Evolutionary conservation across 805 yeast genomes (phyloP), one percentile per base, ranked within the genome.

Genomic region (Pichia insulana): DNA sequence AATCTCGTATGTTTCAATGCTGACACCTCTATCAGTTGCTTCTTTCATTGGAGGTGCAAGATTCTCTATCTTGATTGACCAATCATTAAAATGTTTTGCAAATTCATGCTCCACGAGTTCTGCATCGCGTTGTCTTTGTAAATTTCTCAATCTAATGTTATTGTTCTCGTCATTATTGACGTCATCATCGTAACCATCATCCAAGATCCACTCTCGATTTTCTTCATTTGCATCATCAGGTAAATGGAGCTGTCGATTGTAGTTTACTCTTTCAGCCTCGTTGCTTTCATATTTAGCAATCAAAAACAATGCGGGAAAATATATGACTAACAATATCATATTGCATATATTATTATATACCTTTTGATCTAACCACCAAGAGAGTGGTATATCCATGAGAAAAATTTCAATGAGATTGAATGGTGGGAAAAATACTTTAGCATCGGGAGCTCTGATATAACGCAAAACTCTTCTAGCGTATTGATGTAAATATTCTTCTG

Each of bases 361-460:
- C 28, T 41, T 32, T 39, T 50, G 50, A 39, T 55, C 38, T 49
- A 67, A 46, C 59, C 66, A 59, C 59, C 65, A 67, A 35, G 56
- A 57, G 41, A 68, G 53, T 42, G 70, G 70, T 13, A 73, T 17
- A 25, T 77, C 78, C 25, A 71, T 56, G 4, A 78, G 51, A 7
- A 74, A 37, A 1, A 80, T 38, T 59, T 87, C 96, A 41, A 87
- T 62, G 50, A 87, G 58, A 58, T 87, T 87, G 49, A 85, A 70
- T 4, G 96, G 96, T 4, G 96, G 90, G 20, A 85, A 88, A 57
- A 76, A 87, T 33, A 86, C 83, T 55, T 83, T 78, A 44, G 78
- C 80, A 63, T 87, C 96, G 0, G 96, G 96, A 0, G 95, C 95
- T 52, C 96, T 71, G 41, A 86, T 78, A 57, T 83, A 87, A 47